Evolutionary conservation across 2,329 filamentous ascomycete genomes (phyloP), one percentile per base, ranked within the genome.

Genomic region (Verticillium isaacii): DNA sequence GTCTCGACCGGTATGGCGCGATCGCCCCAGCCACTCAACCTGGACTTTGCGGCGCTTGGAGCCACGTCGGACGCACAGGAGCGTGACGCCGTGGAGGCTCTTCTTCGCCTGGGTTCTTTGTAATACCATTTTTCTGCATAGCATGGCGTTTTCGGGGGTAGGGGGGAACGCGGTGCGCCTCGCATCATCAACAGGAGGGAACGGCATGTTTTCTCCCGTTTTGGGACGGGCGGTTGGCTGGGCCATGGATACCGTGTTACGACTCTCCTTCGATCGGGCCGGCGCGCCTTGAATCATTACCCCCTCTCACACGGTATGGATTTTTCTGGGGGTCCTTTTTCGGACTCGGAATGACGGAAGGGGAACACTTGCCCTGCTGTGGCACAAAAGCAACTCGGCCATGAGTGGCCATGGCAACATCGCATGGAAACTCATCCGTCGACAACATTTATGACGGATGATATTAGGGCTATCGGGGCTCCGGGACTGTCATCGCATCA

Each of bases 61-160:
- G 77, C 75, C 60, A 76, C 84, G 64, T 83, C 86, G 60, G 86
- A 89, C 73, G 84, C 87, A 64, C 89, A 92, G 75, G 91, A 94
- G 80, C 88, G 89, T 69, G 91, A 92, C 75, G 91, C 91, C 61
- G 85, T 93, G 66, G 91, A 92, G 75, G 91, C 91, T 66, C 85
- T 94, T 71, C 80, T 95, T 71, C 86, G 88, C 74, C 89, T 95
- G 75, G 89, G 91, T 77, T 93, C 90, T 85, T 81, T 89, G 85
- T 89, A 88, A 85, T 78, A 80, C 66, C 57, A n/a, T 32, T 64
- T 70, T 71, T 71, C 74, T 80, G 78, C 81, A 82, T 84, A 68
- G 77, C 72, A 73, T 70, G 83, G 83, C 82, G 83, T 85, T 85
- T 76, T 68, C 23, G 34, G 66, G 67, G 60, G 59, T 60, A 56